Evolutionary conservation across 2,329 filamentous ascomycete genomes (phyloP), one percentile per base, ranked within the genome.

Genomic region (Apiospora hydei): DNA sequence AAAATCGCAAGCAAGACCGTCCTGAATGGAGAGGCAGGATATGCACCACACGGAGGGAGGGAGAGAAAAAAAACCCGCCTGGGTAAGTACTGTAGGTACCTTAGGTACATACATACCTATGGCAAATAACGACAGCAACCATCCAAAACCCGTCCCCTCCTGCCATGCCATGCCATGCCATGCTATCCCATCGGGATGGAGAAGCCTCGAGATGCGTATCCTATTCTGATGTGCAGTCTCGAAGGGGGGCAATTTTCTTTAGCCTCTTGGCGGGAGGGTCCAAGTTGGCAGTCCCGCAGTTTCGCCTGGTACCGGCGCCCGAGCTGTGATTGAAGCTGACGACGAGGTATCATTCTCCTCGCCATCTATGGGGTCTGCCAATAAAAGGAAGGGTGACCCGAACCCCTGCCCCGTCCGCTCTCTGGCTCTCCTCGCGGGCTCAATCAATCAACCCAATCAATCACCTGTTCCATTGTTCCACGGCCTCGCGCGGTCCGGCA

Each of bases 211-310:
- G 57, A 64, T 64, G 57, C 34, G 57, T 64, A 64, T 64, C 41
- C 57, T 64, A 64, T 34, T 64, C 21, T 64, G 57, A 64, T 64
- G 57, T 34, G 57, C 57, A 34, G 41, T 41, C 34, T 46, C 66
- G 66, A 44, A 47, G 66, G 41, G 44, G 66, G 66, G 30, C 66
- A 68, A 68, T 68, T 47, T 68, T 68, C 66, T 68, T 64, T 68
- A 68, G 66, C 26, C 66, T 47, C 66, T 68, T 68, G 66, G 66
- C 66, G 34, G 26, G 41, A 26, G 44, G 66, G 66, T 68, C 66
- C 66, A 47, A 68, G 66, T 68, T 68, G 66, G 57, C 57, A 64
- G 57, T 38, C 57, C 57, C 57, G 57, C 57, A 38, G 18, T 64
- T 64, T 64, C 57, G 57, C n/a, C 57, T 64, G 57, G 57, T 41